phyloP scores from a whole-genome alignment of 2,329 filamentous ascomycete species.

The Pseudopyrenochaeta lycopersici region DNA sequence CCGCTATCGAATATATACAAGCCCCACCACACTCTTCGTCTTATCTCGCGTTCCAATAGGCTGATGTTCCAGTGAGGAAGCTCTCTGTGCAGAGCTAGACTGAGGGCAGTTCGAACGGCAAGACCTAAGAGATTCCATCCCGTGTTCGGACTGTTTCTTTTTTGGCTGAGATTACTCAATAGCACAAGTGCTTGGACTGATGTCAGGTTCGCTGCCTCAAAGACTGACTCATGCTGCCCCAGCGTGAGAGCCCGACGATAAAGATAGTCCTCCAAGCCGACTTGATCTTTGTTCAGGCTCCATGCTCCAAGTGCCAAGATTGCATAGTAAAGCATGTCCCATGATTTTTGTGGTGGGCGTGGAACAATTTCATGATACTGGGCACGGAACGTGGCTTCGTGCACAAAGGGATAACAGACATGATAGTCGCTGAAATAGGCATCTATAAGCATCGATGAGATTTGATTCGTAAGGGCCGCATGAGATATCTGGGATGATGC shows the following conservation, averaged over 20 bases:
- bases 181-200: slow-evolving; percentile 35
- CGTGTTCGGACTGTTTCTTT: slow-evolving; percentile 33
- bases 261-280: slow-evolving; percentile 33
- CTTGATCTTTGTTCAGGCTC: slow-evolving; percentile 31
- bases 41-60: slow-evolving; percentile 33
- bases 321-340: slow-evolving; percentile 36
- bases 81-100: slow-evolving; percentile 35
- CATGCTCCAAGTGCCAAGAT: slow-evolving; percentile 35
- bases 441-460: slow-evolving; percentile 31
- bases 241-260: slow-evolving; percentile 34
- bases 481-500: slow-evolving; percentile 34
- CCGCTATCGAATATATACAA: slow-evolving; percentile 38
- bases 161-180: slow-evolving; percentile 34
- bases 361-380: slow-evolving; percentile 36
- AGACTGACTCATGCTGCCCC: slow-evolving; percentile 35
- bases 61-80: slow-evolving; percentile 38
- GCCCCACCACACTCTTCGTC: slow-evolving; percentile 36
- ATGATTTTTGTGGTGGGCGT: slow-evolving; percentile 28
- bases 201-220: slow-evolving; percentile 32
- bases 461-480: slow-evolving; percentile 27
- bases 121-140: slow-evolving; percentile 37
- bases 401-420: slow-evolving; percentile 34
- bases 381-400: slow-evolving; percentile 37
- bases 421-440: slow-evolving; percentile 37
- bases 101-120: slow-evolving; percentile 33